A percentile compares a stretch with the other conserved stretches of the same genome.
Evolutionary conservation across 2,329 filamentous ascomycete genomes (phyloP).

Genomic region (Beauveria caledonica): DNA sequence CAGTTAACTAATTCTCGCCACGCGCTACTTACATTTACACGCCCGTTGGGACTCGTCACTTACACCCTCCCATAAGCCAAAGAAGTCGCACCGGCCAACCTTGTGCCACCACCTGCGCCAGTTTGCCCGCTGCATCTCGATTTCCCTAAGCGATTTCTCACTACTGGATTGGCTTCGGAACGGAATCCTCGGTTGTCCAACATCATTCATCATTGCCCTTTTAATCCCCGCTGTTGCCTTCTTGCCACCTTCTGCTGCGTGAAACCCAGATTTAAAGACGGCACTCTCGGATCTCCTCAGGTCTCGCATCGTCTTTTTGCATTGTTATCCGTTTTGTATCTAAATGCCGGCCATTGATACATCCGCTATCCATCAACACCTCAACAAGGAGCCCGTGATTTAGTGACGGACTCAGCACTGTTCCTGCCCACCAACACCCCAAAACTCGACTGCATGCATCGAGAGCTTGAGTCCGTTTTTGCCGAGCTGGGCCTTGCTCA

Average conservation of each 20-base stretch:
- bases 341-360: conserved; percentile 3
- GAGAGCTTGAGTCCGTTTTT: conserved; percentile 56
- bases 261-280: not conserved
- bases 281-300: not conserved
- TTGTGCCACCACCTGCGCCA: not conserved
- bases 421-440: not conserved
- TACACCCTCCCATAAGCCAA: not conserved
- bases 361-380: not conserved
- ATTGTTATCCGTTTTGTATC: not conserved
- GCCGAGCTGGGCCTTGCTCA: conserved; percentile 70
- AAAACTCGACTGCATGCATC: conserved; percentile 34
- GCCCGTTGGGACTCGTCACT: not conserved
- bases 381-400: not conserved
- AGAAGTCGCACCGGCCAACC: not conserved
- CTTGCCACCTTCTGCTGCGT: not conserved
- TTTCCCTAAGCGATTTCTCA: not conserved
- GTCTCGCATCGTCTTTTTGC: not conserved
- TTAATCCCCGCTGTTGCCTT: not conserved
- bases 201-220: not conserved
- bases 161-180: too few relatives aligned
- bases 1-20: not conserved
- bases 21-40: not conserved
- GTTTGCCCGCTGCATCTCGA: not conserved
- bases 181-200: not conserved
- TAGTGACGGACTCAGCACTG: not conserved